These are phyloP conservation scores for Nakaseomyces glabratus DNA, from an alignment of 1,139 yeast species.

Conservation along the genomic window DNA sequence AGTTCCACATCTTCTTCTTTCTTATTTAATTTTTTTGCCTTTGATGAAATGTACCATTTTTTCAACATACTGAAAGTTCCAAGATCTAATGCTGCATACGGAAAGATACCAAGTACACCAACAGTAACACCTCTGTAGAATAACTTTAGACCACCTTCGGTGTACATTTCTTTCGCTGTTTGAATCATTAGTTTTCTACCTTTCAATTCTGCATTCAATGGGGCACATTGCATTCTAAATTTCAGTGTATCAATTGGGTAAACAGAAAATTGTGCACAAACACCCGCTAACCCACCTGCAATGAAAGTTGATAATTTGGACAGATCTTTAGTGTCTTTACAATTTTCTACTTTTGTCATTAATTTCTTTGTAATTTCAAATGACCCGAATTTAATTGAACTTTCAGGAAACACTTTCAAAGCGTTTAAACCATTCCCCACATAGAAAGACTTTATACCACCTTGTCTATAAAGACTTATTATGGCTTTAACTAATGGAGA, in stretches of 20 bases:
- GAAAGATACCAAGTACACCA: conserved; percentile 91
- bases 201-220: conserved; percentile 46
- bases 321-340: conserved; percentile 58
- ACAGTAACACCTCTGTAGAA: conserved; percentile 83
- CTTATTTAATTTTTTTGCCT: conserved; percentile 45
- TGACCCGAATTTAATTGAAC: conserved; percentile 95
- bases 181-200: conserved; percentile 54
- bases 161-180: conserved; percentile 71
- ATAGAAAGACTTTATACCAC: conserved; percentile 79
- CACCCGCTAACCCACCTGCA: conserved; percentile 96
- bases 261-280: conserved; percentile 80
- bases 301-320: conserved; percentile 73
- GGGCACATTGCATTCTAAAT: conserved; percentile 73
- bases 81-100: conserved; percentile 90
- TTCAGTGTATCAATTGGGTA: conserved; percentile 96
- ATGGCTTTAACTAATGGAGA: conserved; percentile 78
- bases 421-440: conserved; percentile 93
- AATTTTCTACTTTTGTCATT: conserved; percentile 71
- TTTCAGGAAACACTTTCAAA: conserved; percentile 91
- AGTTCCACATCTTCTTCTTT: conserved; percentile 58
- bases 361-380: conserved; percentile 79
- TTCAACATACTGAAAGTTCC: conserved; percentile 89
- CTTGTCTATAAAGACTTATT: conserved; percentile 72
- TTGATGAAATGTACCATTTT: conserved; percentile 57
- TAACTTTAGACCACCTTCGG: conserved; percentile 65